phyloP scores from a whole-genome alignment of 805 yeast species.

The Starmerella vaccinii region DNA sequence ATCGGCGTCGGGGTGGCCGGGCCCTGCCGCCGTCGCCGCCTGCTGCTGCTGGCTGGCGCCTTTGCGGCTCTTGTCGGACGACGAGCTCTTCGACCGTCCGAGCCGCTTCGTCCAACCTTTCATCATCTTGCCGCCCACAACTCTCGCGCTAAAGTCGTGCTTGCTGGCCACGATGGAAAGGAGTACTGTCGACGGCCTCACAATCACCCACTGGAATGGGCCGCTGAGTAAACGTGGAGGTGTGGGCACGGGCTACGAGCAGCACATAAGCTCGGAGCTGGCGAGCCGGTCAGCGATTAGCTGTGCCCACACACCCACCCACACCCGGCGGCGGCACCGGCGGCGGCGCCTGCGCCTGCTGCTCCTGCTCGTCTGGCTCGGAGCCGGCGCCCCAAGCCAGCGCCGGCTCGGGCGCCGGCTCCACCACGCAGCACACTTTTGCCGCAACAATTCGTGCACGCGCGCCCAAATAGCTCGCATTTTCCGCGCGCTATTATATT shows the following conservation, averaged over 20 bases:
- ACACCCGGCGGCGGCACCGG: no score
- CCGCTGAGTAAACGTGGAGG: conserved; percentile 5
- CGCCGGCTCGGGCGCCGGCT: no score
- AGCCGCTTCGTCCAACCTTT: conserved; percentile 35
- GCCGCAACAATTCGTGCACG: no score
- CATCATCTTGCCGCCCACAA: conserved; percentile 27
- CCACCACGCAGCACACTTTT: no score
- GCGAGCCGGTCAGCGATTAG: neutral
- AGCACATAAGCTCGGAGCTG: neutral
- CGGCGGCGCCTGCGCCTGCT: neutral
- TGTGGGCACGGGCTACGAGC: neutral
- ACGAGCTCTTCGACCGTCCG: conserved; percentile 27
- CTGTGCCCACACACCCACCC: no score
- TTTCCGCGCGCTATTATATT: no score
- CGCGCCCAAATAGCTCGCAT: no score
- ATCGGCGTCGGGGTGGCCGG: conserved; percentile 5
- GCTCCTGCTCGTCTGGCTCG: no score
- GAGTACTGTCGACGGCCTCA: neutral
- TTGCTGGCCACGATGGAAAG: neutral
- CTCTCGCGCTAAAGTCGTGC: neutral
- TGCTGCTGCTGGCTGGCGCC: conserved; percentile 2
- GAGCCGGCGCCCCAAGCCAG: no score
- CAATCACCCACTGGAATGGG: neutral
- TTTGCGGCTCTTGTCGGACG: conserved; percentile 25
- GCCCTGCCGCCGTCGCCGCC: neutral